Evolutionary conservation across 129 eudicot species (phyloP).

Genomic region (Artemisia annua): DNA sequence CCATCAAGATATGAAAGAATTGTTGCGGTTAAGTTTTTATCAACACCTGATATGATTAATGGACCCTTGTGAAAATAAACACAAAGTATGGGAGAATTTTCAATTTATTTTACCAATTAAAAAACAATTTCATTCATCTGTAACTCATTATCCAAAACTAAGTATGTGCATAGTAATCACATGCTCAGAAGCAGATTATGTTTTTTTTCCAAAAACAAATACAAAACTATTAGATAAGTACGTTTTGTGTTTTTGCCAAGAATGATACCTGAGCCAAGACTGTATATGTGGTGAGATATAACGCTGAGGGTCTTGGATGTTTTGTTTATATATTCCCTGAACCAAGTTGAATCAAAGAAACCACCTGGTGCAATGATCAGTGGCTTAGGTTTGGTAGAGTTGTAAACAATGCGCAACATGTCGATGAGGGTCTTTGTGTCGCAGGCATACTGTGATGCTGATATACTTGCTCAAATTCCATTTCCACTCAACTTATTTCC

Average conservation of each 20-base stretch:
- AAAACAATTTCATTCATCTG: too few species aligned
- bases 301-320: conserved; percentile 8
- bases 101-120: too few species aligned
- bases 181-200: too few species aligned
- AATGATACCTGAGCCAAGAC: conserved; percentile 9
- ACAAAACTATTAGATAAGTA: background rate
- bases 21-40: conserved; percentile 1
- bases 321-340: conserved; percentile 11
- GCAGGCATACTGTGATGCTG: conserved; percentile 6
- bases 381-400: background rate
- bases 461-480: conserved; percentile 16
- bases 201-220: too few species aligned
- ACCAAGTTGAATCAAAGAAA: conserved; percentile 16
- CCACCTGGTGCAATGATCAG: conserved; percentile 16
- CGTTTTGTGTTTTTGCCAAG: background rate
- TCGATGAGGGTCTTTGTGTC: background rate
- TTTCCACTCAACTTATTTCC: background rate
- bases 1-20: conserved; percentile 9
- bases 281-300: conserved; percentile 19
- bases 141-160: too few species aligned
- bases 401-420: background rate
- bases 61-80: too few species aligned
- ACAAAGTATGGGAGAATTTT: too few species aligned
- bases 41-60: conserved; percentile 2
- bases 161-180: too few species aligned